Conservation (phyloP, 2,329 filamentous ascomycete genomes). For the Neurospora sp. region DNA sequence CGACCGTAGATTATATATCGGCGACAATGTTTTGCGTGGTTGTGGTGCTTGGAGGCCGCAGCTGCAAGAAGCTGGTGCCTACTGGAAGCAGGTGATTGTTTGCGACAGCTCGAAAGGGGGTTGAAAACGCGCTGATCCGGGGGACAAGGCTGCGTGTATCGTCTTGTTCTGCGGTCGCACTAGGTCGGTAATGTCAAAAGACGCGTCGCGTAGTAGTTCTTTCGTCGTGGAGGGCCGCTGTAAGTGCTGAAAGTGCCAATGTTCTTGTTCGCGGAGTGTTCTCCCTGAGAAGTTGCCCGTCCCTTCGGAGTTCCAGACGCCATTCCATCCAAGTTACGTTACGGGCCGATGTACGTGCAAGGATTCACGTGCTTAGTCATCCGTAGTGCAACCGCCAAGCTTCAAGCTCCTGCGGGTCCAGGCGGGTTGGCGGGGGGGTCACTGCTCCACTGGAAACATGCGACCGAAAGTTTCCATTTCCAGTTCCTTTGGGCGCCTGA, state of each 20-base stretch:
- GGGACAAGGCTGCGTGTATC: neutral
- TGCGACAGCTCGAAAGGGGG: neutral
- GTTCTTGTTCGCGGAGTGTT: neutral
- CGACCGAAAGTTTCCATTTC: neutral
- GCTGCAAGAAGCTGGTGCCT: neutral
- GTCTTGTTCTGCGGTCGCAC: neutral
- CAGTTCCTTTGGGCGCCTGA: conserved; percentile 1
- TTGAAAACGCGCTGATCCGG: conserved; percentile 11
- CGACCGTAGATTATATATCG: neutral
- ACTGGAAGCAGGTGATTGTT: neutral
- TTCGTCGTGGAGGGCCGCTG: conserved; percentile 1
- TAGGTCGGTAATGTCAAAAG: neutral
- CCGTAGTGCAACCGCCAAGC: neutral
- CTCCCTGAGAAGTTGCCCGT: neutral
- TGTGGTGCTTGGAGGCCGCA: neutral
- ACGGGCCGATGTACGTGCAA: conserved; percentile 1
- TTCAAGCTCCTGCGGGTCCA: neutral
- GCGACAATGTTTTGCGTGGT: neutral
- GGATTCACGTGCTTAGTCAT: conserved; percentile 4
- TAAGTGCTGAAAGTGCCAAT: conserved; percentile 1
- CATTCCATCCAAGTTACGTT: neutral
- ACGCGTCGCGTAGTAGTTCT: conserved; percentile 13
- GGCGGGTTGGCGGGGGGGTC: neutral
- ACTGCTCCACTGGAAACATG: neutral
- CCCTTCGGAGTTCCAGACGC: neutral